Evolutionary conservation across 306 rosid genomes (phyloP), one percentile per base, ranked within the genome.

Genomic region (Spatholobus suberectus): DNA sequence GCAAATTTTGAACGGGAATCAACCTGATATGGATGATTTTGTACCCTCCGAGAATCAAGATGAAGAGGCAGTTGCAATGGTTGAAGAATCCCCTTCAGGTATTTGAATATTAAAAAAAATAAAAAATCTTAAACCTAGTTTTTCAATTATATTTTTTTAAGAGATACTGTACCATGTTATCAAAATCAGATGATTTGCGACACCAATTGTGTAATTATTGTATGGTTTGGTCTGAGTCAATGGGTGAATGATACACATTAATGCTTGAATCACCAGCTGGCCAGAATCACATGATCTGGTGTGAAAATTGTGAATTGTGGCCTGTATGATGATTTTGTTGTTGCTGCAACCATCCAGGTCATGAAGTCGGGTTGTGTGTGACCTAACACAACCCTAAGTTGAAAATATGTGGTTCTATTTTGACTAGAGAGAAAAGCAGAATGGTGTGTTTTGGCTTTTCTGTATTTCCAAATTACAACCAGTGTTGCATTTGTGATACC

Each of bases 11-110:
- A 90, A 83, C 10, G 87, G 82, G 57, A 85, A 89, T 81, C 98
- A 94, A 27, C 91, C 95, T 32, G 97, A 92, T 83, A 84, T 89
- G 88, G 97, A 92, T 77, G 94, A 94, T 46, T 81, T 66, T 20
- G 86, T 76, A 5, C 84, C 88, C 27, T 83, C 82, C 9, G 97
- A 91, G 73, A 91, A 91, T 82, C 95, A 78, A 54, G 94, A 92
- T 23, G 97, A 90, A 78, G 98, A 96, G 41, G 84, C 89, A 32
- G 91, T 77, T 83, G 91, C 92, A 23, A 96, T 94, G 97, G 81
- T 84, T 65, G 98, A 96, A 88, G 98, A 92, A 82, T 80, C 85
- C 20, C 89, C 87, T 61, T 88, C 95, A 73, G 99, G 98, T 96
- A 83, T 37, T n/a, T 72, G 3, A 18, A 57, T 49, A 62, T 12